Base-by-base conservation (phyloP, 179 eudicot species). In the Corrigiola litoralis region DNA sequence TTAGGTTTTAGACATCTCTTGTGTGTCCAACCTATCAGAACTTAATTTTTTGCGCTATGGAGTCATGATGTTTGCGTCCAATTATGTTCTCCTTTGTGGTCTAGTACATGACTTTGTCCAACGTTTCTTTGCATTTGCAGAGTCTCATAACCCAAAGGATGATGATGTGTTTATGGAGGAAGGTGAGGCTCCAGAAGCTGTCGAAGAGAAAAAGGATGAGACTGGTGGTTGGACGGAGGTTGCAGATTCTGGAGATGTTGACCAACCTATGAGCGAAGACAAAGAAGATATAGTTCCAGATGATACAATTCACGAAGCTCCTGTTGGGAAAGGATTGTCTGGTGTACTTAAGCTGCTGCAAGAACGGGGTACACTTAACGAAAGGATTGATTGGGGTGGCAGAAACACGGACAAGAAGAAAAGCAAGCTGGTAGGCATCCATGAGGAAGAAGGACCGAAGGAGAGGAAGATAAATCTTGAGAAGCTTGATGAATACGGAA, bases 341-440 rank as follows among this genome's bases (percentile, higher is more conserved):
- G 89, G 89, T 63, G 89, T 81, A 28, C 92, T 94, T 33, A 75
- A 76, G 73, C 77, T 88, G 78, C 81, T 90, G 47, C 79, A 94
- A 80, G 94, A 86, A 1, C 82, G 96, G 34, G 99, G 99, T 16
- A 52, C 94, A 13, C 94, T 94, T 12, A 90, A 90, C 79, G 99
- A 94, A 73, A 83, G 82, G 58, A 69, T 88, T 60, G 99, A 90
- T 62, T 94, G 94, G 96, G 99, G 99, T 73, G 99, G 99, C 25
- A 84, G 99, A 79, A 94, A 94, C 73, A 94, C 86, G 97, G 99
- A 94, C 77, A 94, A 94, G 89, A 90, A 94, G 64, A 94, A 94
- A 72, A 88, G 99, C 81, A 94, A 94, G 81, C 78, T 94, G 65
- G 94, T 81, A 58, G 99, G 99, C 58, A 83, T 94, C 56, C 55